A percentile compares a stretch with the other conserved stretches of the same genome.
Evolutionary conservation across 1,284 basidiomycete species (phyloP).

Genomic region (Trichosporon inkin): DNA sequence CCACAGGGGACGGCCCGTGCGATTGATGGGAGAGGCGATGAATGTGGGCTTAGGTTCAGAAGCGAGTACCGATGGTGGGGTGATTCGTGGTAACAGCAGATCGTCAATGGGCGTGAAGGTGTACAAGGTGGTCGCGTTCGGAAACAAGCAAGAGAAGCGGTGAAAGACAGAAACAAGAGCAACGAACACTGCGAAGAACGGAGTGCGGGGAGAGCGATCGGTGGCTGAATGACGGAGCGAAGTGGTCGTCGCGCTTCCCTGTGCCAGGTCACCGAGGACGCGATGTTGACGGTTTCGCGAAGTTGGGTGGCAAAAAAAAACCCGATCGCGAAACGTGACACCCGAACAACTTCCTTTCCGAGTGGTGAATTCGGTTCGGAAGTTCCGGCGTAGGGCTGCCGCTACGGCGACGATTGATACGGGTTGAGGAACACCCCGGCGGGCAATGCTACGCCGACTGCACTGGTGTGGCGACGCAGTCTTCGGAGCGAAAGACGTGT

Average conservation of each 20-base stretch:
- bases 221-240: not conserved
- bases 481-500: too few species aligned
- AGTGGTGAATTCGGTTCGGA: too few species aligned
- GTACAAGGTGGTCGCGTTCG: not conserved
- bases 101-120: not conserved
- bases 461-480: too few species aligned
- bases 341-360: not conserved
- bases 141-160: not conserved
- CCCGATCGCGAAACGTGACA: conserved; percentile 2
- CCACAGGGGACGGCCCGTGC: too few species aligned
- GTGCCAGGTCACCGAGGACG: not conserved
- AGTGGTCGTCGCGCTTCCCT: not conserved
- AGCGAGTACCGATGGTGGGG: conserved; percentile 7
- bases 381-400: too few species aligned
- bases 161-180: not conserved
- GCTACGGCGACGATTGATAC: too few species aligned
- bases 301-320: conserved; percentile 4
- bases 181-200: too few species aligned
- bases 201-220: not conserved
- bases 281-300: conserved; percentile 1
- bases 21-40: too few species aligned
- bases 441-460: too few species aligned
- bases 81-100: not conserved
- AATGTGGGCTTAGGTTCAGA: not conserved
- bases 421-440: too few species aligned